Evolutionary conservation across 495 filamentous ascomycete species (phyloP).

Genomic region (Peziza echinospora): DNA sequence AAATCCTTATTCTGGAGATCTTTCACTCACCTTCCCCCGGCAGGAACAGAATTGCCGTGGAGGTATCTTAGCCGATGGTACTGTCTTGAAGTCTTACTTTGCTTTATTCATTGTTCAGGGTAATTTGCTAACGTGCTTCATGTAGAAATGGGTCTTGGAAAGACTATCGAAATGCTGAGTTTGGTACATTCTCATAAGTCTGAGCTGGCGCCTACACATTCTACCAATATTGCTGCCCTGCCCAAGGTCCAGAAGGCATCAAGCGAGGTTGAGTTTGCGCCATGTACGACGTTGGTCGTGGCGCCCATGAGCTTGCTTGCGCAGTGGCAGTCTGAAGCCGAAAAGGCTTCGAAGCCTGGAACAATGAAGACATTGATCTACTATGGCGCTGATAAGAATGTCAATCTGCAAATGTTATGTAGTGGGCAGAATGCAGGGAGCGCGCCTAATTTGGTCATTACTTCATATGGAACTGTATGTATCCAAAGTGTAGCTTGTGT

Average conservation of each 20-base stretch:
- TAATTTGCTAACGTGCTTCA: not conserved
- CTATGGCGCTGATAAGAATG: constrained; percentile 66
- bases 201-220: constrained; percentile 20
- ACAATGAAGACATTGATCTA: constrained; percentile 70
- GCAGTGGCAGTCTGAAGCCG: constrained; percentile 90
- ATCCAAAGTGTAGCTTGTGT: too few species aligned
- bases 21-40: constrained; percentile 76
- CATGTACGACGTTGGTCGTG: constrained; percentile 80
- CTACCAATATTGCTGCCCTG: constrained; percentile 17
- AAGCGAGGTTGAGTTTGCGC: constrained; percentile 38
- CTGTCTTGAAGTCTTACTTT: too few species aligned
- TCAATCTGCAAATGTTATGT: constrained; percentile 55
- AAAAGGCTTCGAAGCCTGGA: constrained; percentile 63
- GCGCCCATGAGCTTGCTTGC: constrained; percentile 84
- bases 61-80: constrained; percentile 83
- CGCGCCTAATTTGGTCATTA: constrained; percentile 78
- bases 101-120: not conserved
- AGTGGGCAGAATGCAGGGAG: constrained; percentile 45
- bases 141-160: constrained; percentile 48
- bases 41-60: constrained; percentile 91
- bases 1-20: constrained; percentile 87
- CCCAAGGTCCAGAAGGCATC: constrained; percentile 7
- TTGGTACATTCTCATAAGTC: constrained; percentile 71
- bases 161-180: constrained; percentile 95
- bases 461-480: constrained; percentile 84